These are phyloP conservation scores for Aspergillus egyptiacus DNA, from an alignment of 495 filamentous ascomycete species.

Conservation along the genomic window DNA sequence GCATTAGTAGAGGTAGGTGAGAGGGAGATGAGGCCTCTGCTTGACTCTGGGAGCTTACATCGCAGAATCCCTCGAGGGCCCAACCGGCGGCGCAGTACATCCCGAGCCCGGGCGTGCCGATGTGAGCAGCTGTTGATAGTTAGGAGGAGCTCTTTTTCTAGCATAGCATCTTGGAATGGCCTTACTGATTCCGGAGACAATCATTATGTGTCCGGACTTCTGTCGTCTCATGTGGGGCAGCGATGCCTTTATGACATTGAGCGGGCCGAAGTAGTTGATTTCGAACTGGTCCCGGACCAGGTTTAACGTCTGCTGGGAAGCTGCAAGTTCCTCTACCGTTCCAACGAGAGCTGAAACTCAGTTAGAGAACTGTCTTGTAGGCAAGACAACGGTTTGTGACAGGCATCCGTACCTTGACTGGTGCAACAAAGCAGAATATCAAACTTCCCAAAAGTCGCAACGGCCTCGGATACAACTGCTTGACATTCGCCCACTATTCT, in stretches of 20 bases:
- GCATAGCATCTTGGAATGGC: background rate
- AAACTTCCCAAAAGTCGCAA: conserved; percentile 74
- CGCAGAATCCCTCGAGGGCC: conserved; percentile 97
- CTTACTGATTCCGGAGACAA: conserved; percentile 78
- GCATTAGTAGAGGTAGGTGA: conserved; percentile 9
- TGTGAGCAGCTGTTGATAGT: conserved; percentile 58
- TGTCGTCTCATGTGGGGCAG: conserved; percentile 74
- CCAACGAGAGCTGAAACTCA: conserved; percentile 65
- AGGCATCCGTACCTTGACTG: conserved; percentile 58
- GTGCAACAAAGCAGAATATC: conserved; percentile 87
- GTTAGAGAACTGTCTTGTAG: conserved; percentile 4
- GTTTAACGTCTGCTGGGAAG: conserved; percentile 63
- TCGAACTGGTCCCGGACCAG: conserved; percentile 89
- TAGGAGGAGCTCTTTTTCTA: background rate
- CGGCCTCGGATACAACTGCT: conserved; percentile 78
- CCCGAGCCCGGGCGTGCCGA: conserved; percentile 85
- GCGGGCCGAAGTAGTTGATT: conserved; percentile 85
- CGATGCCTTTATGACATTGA: conserved; percentile 90
- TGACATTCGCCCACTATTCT: conserved; percentile 56
- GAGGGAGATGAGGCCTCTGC: background rate
- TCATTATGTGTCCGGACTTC: conserved; percentile 79
- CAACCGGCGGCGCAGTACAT: conserved; percentile 90
- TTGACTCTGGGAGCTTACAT: conserved; percentile 40
- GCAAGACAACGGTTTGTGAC: background rate
- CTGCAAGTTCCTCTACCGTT: conserved; percentile 83